Conservation (phyloP, 768 basidiomycete species). For the Phlebiopsis gigantea region DNA sequence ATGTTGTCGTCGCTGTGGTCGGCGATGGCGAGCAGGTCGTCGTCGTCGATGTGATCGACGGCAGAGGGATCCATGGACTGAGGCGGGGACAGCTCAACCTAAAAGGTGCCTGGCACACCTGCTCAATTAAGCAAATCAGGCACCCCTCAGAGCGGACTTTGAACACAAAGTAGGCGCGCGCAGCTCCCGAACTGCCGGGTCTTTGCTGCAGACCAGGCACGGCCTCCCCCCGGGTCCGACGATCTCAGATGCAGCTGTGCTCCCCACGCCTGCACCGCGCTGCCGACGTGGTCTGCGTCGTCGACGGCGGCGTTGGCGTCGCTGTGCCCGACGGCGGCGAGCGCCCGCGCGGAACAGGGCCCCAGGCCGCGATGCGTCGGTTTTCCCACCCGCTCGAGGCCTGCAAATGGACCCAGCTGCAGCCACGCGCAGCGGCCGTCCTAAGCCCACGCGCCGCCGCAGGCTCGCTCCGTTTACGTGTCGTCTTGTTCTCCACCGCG, state of each 20-base stretch:
- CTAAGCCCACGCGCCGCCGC: not conserved
- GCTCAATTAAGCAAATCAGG: conserved; percentile 15
- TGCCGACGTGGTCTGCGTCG: no score
- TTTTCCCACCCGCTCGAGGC: no score
- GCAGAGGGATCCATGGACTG: conserved; percentile 8
- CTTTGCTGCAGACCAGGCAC: conserved; percentile 3
- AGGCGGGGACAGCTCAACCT: conserved; percentile 8
- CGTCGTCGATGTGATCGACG: not conserved
- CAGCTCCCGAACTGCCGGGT: conserved; percentile 2
- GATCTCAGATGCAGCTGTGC: conserved; percentile 5
- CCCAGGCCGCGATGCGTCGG: no score
- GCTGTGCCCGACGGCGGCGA: not conserved
- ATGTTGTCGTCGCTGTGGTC: not conserved
- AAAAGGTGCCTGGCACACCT: conserved; percentile 14
- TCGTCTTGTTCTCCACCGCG: not conserved
- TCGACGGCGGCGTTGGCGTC: not conserved
- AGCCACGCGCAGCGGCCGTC: not conserved
- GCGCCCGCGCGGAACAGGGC: not conserved
- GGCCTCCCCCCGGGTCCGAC: conserved; percentile 6
- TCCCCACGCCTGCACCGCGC: not conserved
- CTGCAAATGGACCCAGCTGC: not conserved
- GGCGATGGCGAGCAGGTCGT: no score
- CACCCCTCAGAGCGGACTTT: conserved; percentile 8
- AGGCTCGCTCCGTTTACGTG: not conserved
- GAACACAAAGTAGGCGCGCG: not conserved